Evolutionary conservation across 768 basidiomycete species (phyloP), one percentile per base, ranked within the genome.

Genomic region (Hygrophoropsis aurantiaca): DNA sequence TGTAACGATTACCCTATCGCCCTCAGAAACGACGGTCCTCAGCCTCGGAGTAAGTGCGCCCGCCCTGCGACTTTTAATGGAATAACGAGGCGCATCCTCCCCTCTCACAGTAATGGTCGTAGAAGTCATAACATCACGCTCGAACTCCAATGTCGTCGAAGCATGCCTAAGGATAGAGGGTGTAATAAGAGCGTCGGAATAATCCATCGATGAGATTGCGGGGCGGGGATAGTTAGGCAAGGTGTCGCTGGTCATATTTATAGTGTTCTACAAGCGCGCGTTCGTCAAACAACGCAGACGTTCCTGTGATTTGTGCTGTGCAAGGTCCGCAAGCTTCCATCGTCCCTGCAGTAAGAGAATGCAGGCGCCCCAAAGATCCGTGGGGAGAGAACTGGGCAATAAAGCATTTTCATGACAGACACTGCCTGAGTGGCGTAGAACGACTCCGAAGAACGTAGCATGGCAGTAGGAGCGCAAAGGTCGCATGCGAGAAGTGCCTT

Each of bases 311-410:
- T 33, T 19, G 24, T 30, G 27, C 27, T 30, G 27, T 30, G 27
- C 27, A 30, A 30, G 27, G 13, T 6, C 27, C 7, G 27, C 13
- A 30, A 30, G 7, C 13, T 30, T 7, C 6, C 27, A 30, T 6
- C 13, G 13, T 30, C 27, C 27, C 27, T 7, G 27, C 13, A 30
- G 27, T 30, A 30, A 7, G 27, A 32, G 57, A 26, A 46, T 47
- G 6, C 26, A 36, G 37, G 46, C 54, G 42, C 48, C 20, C 24
- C 41, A 2, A n/a, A n/a, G 30, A 30, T 30, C 27, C n/a, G n/a
- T n/a, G n/a, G n/a, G n/a, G 27, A 13, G 27, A 30, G 6, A 13
- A 7, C 27, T 30, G 6, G 27, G 27, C 27, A 30, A 30, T 30
- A 13, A 30, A 30, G 27, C 27, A n/a, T n/a, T n/a, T n/a, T n/a